Conservation (phyloP, 257 asterid species). For the Solanum virginianum region DNA sequence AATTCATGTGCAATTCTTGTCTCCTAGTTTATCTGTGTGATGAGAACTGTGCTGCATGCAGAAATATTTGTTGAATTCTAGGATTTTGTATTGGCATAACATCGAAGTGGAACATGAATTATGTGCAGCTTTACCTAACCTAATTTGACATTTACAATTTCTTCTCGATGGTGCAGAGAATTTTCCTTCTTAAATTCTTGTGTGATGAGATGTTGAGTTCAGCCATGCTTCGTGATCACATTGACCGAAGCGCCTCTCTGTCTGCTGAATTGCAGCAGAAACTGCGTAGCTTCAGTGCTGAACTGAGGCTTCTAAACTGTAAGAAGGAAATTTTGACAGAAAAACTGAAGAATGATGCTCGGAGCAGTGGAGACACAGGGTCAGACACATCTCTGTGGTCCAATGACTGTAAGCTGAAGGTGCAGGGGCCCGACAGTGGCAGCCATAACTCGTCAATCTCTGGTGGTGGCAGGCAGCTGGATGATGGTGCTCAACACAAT, state of each 20-base stretch:
- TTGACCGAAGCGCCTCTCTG: constrained; percentile 53
- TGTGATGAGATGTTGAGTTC: constrained; percentile 71
- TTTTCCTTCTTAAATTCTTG: constrained; percentile 73
- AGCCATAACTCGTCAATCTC: constrained; percentile 16
- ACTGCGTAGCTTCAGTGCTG: constrained; percentile 53
- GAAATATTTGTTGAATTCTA: neutral
- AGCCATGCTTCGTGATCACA: constrained; percentile 59
- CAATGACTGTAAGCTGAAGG: constrained; percentile 24
- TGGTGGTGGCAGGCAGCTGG: constrained; percentile 10
- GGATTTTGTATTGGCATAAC: neutral
- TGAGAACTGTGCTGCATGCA: neutral
- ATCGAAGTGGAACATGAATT: neutral
- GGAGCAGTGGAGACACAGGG: constrained; percentile 33
- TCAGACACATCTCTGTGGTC: constrained; percentile 32
- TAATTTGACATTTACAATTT: neutral
- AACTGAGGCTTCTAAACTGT: constrained; percentile 40
- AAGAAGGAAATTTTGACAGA: constrained; percentile 54
- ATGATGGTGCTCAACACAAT: constrained; percentile 10
- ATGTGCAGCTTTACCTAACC: neutral
- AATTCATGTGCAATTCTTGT: neutral
- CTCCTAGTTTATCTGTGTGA: neutral
- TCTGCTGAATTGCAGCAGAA: constrained; percentile 68
- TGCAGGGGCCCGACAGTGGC: constrained; percentile 25
- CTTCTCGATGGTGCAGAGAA: constrained; percentile 51
- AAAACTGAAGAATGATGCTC: constrained; percentile 32